These are phyloP conservation scores for Meyerozyma elateridarum DNA, from an alignment of 1,139 yeast species.

Conservation along the genomic window DNA sequence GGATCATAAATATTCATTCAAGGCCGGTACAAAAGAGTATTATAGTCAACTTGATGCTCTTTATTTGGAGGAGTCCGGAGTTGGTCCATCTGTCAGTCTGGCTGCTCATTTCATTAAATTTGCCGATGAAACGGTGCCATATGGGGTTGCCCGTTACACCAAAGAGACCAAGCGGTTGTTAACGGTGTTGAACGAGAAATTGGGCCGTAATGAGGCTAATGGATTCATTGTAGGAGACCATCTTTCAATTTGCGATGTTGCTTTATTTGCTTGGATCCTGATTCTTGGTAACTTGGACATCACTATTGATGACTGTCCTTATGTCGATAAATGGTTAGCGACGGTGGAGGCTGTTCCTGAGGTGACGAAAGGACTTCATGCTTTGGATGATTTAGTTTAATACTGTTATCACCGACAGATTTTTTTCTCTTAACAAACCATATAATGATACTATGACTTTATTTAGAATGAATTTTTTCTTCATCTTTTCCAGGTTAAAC, in stretches of 20 bases:
- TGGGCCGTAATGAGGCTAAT: conserved; percentile 31
- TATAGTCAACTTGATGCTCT: conserved; percentile 49
- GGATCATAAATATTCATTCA: conserved; percentile 45
- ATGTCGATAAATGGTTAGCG: conserved; percentile 41
- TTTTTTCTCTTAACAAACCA: too few relatives aligned
- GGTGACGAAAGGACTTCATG: conserved; percentile 32
- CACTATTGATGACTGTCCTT: conserved; percentile 41
- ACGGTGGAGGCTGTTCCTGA: conserved; percentile 32
- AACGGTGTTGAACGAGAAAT: conserved; percentile 47
- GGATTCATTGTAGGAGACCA: conserved; percentile 55
- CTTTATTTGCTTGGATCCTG: conserved; percentile 36
- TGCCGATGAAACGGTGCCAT: conserved; percentile 46
- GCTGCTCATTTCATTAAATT: conserved; percentile 40
- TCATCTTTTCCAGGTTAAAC: too few relatives aligned
- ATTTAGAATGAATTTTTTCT: too few relatives aligned
- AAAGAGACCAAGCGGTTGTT: conserved; percentile 50
- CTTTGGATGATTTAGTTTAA: too few relatives aligned
- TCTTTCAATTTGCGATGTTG: conserved; percentile 50
- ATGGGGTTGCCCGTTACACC: conserved; percentile 48
- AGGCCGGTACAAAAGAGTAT: conserved; percentile 39
- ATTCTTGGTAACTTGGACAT: conserved; percentile 19
- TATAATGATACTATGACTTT: too few relatives aligned
- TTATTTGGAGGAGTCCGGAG: conserved; percentile 53
- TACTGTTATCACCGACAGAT: too few relatives aligned
- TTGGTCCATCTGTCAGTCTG: conserved; percentile 62